Evolutionary conservation across 345 rosid species (phyloP).

Genomic region (Salix koriyanagi): DNA sequence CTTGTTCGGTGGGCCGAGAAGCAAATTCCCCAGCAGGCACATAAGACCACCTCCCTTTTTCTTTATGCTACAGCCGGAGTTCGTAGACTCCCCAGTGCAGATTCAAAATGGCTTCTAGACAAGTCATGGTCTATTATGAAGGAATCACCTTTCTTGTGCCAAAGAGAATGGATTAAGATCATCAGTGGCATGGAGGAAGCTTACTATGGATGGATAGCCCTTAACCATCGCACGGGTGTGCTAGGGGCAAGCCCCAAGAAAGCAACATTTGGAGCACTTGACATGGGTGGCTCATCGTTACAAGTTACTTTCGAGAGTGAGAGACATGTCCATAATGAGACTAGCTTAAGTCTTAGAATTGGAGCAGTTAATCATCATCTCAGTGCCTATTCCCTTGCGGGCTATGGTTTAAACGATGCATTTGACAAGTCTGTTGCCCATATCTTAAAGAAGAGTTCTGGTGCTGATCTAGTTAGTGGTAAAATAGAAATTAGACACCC

Average conservation of each 20-base stretch:
- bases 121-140: slow-evolving; percentile 78
- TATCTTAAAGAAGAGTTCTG: slow-evolving; percentile 46
- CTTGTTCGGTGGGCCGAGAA: slow-evolving; percentile 85
- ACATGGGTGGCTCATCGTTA: slow-evolving; percentile 96
- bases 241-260: slow-evolving; percentile 66
- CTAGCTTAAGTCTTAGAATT: slow-evolving; percentile 67
- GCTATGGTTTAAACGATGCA: slow-evolving; percentile 98
- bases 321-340: slow-evolving; percentile 46
- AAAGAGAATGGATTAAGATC: slow-evolving; percentile 73
- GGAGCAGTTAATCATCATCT: slow-evolving; percentile 79
- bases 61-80: slow-evolving; percentile 98
- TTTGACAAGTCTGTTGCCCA: slow-evolving; percentile 81
- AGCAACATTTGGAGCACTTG: slow-evolving; percentile 91
- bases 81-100: slow-evolving; percentile 68
- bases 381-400: slow-evolving; percentile 92
- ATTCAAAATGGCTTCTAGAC: slow-evolving; percentile 90
- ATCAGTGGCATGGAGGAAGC: slow-evolving; percentile 95
- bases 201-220: slow-evolving; percentile 92
- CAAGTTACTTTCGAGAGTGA: slow-evolving; percentile 93
- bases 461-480: slow-evolving; percentile 43
- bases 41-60: slow-evolving; percentile 73
- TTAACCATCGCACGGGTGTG: slow-evolving; percentile 65
- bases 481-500: slow-evolving; percentile 80
- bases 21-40: slow-evolving; percentile 82
- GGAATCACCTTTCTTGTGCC: slow-evolving; percentile 67